phyloP scores from a whole-genome alignment of 2,329 filamentous ascomycete species.

The Pseudogymnoascus sp. region DNA sequence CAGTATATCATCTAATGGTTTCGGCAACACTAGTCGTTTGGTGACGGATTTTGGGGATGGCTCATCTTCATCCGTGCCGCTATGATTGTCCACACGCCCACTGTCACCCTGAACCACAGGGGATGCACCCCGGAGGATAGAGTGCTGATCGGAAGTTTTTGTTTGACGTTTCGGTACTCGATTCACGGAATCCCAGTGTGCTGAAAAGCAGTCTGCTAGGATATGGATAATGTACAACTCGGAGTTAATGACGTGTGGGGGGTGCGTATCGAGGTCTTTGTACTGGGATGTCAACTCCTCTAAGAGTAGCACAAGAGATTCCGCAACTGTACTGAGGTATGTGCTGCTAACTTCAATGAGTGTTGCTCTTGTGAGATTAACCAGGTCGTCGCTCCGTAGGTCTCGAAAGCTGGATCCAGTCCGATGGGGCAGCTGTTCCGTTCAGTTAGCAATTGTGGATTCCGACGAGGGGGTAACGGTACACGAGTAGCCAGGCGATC shows the following conservation, averaged over 20 bases:
- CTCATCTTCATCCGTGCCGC: neutral
- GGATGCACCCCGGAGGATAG: neutral
- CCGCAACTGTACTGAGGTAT: constrained; percentile 47
- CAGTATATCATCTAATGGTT: constrained; percentile 41
- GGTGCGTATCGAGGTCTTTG: constrained; percentile 44
- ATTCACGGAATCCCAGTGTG: constrained; percentile 48
- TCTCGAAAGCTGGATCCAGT: constrained; percentile 51
- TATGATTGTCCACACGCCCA: neutral
- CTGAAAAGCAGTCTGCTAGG: constrained; percentile 57
- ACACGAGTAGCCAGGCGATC: constrained; percentile 57
- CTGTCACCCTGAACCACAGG: constrained; percentile 1
- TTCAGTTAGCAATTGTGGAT: constrained; percentile 5
- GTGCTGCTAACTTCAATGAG: constrained; percentile 53
- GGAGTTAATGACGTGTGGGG: constrained; percentile 54
- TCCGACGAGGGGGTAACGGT: constrained; percentile 22
- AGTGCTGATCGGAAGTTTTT: constrained; percentile 16
- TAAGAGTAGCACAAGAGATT: constrained; percentile 49
- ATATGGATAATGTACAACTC: constrained; percentile 59
- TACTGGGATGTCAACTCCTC: constrained; percentile 53
- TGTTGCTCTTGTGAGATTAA: constrained; percentile 53
- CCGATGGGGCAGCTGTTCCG: constrained; percentile 51
- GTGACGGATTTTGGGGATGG: neutral
- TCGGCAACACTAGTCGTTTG: constrained; percentile 19
- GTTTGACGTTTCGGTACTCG: constrained; percentile 14
- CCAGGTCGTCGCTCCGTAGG: constrained; percentile 53